Evolutionary conservation across 2,329 filamentous ascomycete genomes (phyloP).

Genomic region (Pseudogymnoascus sp.): DNA sequence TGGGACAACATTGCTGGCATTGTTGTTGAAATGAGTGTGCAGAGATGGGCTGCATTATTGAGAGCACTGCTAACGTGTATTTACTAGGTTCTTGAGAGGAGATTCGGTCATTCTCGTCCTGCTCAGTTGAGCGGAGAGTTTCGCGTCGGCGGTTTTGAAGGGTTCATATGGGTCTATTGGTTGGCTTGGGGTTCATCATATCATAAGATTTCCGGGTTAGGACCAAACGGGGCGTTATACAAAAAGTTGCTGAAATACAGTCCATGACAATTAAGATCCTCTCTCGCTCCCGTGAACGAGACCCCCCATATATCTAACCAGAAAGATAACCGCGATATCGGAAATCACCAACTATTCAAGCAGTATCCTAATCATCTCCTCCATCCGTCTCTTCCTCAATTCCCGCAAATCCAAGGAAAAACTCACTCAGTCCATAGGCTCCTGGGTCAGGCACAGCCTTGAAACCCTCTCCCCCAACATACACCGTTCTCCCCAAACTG

Average conservation of each 20-base stretch:
- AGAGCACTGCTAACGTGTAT: background rate
- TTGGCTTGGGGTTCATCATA: constrained; percentile 11
- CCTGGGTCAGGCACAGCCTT: constrained; percentile 72
- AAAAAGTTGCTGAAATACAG: constrained; percentile 22
- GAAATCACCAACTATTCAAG: constrained; percentile 1
- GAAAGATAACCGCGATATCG: constrained; percentile 5
- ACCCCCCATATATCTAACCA: background rate
- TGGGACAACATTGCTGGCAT: background rate
- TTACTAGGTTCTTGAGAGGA: constrained; percentile 30
- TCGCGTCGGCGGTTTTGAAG: constrained; percentile 5
- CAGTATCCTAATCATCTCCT: background rate
- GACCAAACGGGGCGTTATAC: constrained; percentile 10
- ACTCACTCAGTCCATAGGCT: constrained; percentile 66
- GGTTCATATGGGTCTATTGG: constrained; percentile 10
- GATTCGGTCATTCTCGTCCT: constrained; percentile 32
- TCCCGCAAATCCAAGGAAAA: constrained; percentile 70
- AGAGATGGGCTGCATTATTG: background rate
- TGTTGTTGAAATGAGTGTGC: background rate
- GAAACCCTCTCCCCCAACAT: constrained; percentile 69
- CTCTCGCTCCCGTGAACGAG: background rate
- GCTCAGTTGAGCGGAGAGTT: constrained; percentile 26
- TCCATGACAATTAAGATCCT: constrained; percentile 8
- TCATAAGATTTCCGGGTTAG: constrained; percentile 9
- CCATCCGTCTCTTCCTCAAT: constrained; percentile 16
- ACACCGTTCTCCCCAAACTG: constrained; percentile 75